phyloP scores from a whole-genome alignment of 805 yeast genomes.

The Jamesozyma hellenica region DNA sequence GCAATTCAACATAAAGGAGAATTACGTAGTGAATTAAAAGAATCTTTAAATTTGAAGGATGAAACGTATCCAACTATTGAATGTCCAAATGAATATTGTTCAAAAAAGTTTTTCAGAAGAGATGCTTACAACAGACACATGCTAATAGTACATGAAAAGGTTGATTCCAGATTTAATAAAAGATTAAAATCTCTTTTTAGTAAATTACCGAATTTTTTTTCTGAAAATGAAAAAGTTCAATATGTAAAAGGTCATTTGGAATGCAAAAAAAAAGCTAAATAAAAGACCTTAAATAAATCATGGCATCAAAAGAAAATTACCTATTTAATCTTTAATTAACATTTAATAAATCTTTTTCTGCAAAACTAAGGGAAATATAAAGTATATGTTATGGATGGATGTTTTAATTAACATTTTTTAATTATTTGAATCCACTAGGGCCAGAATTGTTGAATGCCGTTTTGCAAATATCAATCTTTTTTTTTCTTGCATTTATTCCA shows the following conservation, averaged over 20 bases:
- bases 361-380: too few species aligned
- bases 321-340: too few species aligned
- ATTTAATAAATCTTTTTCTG: too few species aligned
- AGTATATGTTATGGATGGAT: too few species aligned
- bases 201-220: conserved; percentile 14
- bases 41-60: conserved; percentile 22
- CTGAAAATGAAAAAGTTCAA: conserved; percentile 1
- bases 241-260: conserved; percentile 1
- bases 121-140: conserved; percentile 47
- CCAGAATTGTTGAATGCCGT: too few species aligned
- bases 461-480: too few species aligned
- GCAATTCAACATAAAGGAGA: conserved; percentile 36
- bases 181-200: conserved; percentile 21
- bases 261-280: background rate
- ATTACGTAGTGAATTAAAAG: conserved; percentile 19
- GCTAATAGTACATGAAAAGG: conserved; percentile 39
- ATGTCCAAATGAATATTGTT: conserved; percentile 33
- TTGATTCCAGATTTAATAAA: conserved; percentile 33
- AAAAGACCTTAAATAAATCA: background rate
- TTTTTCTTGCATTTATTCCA: too few species aligned
- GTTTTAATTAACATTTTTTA: too few species aligned
- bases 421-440: too few species aligned
- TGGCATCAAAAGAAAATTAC: background rate
- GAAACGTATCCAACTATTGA: conserved; percentile 23
- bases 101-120: conserved; percentile 39